phyloP scores from a whole-genome alignment of 257 asterid species.

The Linaria vulgaris region DNA sequence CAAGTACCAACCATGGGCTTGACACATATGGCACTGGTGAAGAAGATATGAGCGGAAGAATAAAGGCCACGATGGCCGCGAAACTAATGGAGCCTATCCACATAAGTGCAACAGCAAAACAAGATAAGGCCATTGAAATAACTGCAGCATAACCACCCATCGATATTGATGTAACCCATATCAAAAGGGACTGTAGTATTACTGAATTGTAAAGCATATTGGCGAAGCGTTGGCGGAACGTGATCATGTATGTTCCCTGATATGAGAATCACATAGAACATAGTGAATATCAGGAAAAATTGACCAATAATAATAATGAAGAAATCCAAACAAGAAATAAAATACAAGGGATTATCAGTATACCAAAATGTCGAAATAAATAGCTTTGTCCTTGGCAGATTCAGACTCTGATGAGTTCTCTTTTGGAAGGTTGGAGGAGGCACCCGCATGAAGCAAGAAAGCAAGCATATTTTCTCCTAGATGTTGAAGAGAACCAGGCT shows the following conservation, averaged over 20 bases:
- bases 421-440: conserved; percentile 67
- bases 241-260: conserved; percentile 88
- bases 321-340: conserved; percentile 2
- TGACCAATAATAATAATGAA: neutral
- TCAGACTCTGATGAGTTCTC: conserved; percentile 41
- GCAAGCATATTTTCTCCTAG: conserved; percentile 98
- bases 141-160: conserved; percentile 81
- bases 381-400: conserved; percentile 54
- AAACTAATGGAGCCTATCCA: conserved; percentile 72
- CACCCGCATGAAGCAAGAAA: conserved; percentile 81
- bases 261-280: conserved; percentile 21
- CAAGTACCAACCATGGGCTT: conserved; percentile 74
- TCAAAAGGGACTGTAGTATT: conserved; percentile 72
- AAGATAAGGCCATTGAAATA: conserved; percentile 58
- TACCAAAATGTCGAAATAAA: conserved; percentile 93
- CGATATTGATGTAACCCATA: conserved; percentile 66
- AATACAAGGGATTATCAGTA: conserved; percentile 19
- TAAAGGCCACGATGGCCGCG: conserved; percentile 51
- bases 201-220: conserved; percentile 76
- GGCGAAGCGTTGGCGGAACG: conserved; percentile 69
- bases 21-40: conserved; percentile 81
- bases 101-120: conserved; percentile 66
- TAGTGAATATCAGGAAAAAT: conserved; percentile 15
- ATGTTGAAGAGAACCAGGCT: conserved; percentile 97
- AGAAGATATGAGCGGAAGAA: conserved; percentile 66